Evolutionary conservation across 139 green algal species (phyloP), one percentile per base, ranked within the genome.

Genomic region (Edaphochlamys debaryana): DNA sequence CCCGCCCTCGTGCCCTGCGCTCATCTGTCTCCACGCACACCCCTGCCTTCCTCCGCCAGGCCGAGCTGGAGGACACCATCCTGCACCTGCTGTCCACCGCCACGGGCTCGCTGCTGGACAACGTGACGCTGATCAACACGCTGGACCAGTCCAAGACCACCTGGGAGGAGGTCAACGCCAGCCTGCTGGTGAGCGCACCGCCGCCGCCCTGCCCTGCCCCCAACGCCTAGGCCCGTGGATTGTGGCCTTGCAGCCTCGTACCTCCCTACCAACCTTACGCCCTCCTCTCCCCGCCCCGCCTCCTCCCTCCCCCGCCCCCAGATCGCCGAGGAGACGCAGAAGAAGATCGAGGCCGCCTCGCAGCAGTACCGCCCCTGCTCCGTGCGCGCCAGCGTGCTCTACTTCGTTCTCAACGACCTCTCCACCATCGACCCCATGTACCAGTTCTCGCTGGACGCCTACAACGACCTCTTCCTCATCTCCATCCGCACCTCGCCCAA

Each of bases 381-480:
- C 34, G 85, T 95, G 54, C 91, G 93, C 58, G 90, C 94, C 19
- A 82, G 89, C 42, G 85, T 95, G 48, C 90, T 97, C 36, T 97
- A 95, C 87, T 97, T 97, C 69, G 92, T 95, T 60, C 89, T 97
- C 37, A 95, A 95, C 88, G 92, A 96, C 89, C 86, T 97, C 25
- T 86, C 89, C n/a, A 67, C 60, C 17, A 78, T 96, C 64, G 94
- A 98, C 87, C 92, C 93, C 69, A 98, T 98, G 94, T 98, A 98
- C 85, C 94, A 98, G 90, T 98, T 97, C 91, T 95, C 90, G 40
- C 88, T 98, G 67, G 94, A 97, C 80, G 92, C 94, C 34, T 98
- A 97, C 89, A 94, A 87, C 42, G 88, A 94, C 76, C 89, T 98
- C 30, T 97, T 98, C 88, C 86, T 94, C 19, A 74, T 93, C 34